phyloP scores from a whole-genome alignment of 192 early-diverging fungal species.

The Lunasporangiospora selenospora region DNA sequence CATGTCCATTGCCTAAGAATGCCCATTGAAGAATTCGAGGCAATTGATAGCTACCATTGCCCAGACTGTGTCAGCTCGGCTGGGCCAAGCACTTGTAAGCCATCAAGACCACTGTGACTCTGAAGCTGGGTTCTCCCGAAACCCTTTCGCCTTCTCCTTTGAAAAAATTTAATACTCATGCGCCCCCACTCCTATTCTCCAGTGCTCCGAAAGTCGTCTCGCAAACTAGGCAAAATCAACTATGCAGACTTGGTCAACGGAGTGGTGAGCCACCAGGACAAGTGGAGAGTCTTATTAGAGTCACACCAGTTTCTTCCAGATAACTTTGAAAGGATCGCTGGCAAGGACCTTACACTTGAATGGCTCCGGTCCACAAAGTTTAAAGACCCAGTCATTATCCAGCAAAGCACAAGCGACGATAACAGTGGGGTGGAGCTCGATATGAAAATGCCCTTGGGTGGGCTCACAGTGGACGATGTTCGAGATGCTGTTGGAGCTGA shows the following conservation, averaged over 20 bases:
- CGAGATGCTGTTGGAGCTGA: constrained; percentile 63
- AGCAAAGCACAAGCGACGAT: constrained; percentile 8
- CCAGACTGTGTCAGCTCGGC: constrained; percentile 55
- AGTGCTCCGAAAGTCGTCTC: constrained; percentile 62
- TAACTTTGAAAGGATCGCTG: constrained; percentile 70
- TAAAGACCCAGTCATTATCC: constrained; percentile 78
- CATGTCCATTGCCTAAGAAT: constrained; percentile 71
- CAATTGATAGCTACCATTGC: constrained; percentile 73
- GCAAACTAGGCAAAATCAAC: constrained; percentile 68
- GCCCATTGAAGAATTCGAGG: constrained; percentile 58
- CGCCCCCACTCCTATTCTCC: constrained; percentile 28
- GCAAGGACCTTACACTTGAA: constrained; percentile 70
- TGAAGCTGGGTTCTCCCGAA: background rate
- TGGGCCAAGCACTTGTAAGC: constrained; percentile 64
- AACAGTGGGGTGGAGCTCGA: constrained; percentile 55
- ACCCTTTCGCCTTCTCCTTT: background rate
- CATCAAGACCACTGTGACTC: background rate
- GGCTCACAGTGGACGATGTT: constrained; percentile 68
- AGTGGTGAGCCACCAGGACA: constrained; percentile 76
- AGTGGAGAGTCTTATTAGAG: constrained; percentile 78
- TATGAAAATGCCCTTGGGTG: constrained; percentile 78
- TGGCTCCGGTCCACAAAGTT: constrained; percentile 69
- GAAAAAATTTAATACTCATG: background rate
- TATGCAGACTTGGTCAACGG: constrained; percentile 88
- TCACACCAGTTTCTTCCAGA: constrained; percentile 70